phyloP scores from a whole-genome alignment of 768 basidiomycete genomes.

The Pleurotus platypus region DNA sequence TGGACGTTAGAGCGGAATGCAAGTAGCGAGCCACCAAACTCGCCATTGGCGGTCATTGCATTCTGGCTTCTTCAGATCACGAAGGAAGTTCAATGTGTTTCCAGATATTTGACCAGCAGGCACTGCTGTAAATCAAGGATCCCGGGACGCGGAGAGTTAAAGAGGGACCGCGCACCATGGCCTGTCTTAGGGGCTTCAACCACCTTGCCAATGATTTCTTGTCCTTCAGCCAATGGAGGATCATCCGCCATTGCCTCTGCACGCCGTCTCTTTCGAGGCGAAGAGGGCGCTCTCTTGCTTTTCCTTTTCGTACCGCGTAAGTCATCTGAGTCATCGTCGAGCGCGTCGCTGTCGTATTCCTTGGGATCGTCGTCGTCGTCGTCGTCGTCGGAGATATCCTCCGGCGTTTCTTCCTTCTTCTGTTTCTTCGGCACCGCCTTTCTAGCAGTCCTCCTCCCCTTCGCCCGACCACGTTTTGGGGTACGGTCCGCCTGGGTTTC shows the following conservation, averaged over 20 bases:
- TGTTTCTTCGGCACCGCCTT: no score
- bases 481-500: no score
- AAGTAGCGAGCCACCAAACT: conserved; percentile 10
- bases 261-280: conserved; percentile 26
- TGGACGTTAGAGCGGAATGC: no score
- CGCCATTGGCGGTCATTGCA: conserved; percentile 87
- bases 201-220: conserved; percentile 70
- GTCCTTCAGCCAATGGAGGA: conserved; percentile 54
- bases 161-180: conserved; percentile 45
- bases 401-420: no score
- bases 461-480: no score
- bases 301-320: conserved; percentile 20
- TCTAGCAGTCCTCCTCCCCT: no score
- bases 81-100: conserved; percentile 80
- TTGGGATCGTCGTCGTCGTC: no score
- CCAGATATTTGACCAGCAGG: conserved; percentile 83
- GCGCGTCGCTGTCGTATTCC: conserved; percentile 22
- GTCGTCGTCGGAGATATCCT: no score
- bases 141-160: not conserved
- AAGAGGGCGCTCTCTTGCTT: conserved; percentile 15
- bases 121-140: conserved; percentile 35
- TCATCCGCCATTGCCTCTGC: conserved; percentile 37
- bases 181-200: conserved; percentile 82
- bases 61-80: conserved; percentile 63
- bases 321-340: conserved; percentile 35